Base-by-base conservation (phyloP, 176 grass and related monocot species). In the Hordeum marinum region DNA sequence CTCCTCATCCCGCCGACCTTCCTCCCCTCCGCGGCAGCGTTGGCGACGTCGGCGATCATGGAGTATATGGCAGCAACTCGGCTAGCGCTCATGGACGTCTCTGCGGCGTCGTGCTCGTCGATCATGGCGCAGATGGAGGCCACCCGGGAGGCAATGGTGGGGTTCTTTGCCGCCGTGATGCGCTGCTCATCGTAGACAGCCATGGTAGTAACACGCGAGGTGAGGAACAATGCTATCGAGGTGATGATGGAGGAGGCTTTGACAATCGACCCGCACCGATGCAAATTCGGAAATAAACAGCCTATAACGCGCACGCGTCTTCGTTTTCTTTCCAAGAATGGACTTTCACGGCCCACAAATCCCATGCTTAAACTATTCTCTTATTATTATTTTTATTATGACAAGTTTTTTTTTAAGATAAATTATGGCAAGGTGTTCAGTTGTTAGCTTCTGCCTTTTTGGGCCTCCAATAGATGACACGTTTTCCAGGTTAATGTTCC, bases 61-160 rank as follows among this genome's bases (percentile, higher is more conserved):
- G 69, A 26, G 27, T 58, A 75, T 3, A 84, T 64, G 12, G 20
- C 40, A 9, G 40, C 70, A 4, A 29, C 35, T 7, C 50, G 52
- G 0, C 68, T 11, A 7, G 57, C 11, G 70, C 35, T 50, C 2
- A 63, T 34, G 26, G 70, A 23, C 26, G 24, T 6, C 70, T 48
- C 23, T 23, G 17, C 7, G 54, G 17, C 41, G 13, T 21, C 12
- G 14, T 73, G 70, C 40, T 11, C 21, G 7, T 75, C 25, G 20
- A 84, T 37, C 59, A 35, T 35, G 71, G 32, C 29, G 59, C 71
- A 84, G 20, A 84, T 23, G 29, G 82, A 73, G 41, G 82, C 71
- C 27, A 84, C 17, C 1, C 9, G 40, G 70, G 8, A 24, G 39
- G 40, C 82, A 13, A 75, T 45, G 11, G 41, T 13, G 40, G 27